Base-by-base conservation (phyloP, 2,329 filamentous ascomycete species). In the Xylariaceae sp. region DNA sequence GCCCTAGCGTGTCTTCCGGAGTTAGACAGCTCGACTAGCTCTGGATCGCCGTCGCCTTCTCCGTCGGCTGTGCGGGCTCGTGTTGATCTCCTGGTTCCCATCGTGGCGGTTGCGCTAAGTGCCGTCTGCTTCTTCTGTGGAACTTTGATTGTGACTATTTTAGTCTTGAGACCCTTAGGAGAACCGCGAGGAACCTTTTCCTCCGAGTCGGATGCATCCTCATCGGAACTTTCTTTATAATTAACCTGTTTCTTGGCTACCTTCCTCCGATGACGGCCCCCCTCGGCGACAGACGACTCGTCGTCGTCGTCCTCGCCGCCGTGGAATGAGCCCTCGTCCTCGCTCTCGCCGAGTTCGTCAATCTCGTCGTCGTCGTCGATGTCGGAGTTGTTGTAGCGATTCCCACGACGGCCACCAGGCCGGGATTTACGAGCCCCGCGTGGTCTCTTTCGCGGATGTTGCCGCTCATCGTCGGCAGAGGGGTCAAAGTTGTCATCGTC, bases 401-500 rank as follows among this genome's bases (percentile, higher is more conserved):
- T 45, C 45, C 47, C 53, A 41, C 60, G 61, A 49, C 61, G 60
- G 48, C 58, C 55, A 46, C 62, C 50, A 9, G 58, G 46, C 39
- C 62, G 68, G 36, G 54, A 45, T 35, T 65, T 60, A 46, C 67
- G 69, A 5, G 71, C 66, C 30, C 71, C 64, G 19, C 72, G 71
- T 5, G 69, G 60, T 47, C 73, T 75, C 56, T 73, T 77, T 47
- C 57, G 60, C 14, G 60, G 57, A 42, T 58, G 62, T 18, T 58
- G 32, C 2, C 52, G 52, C 22, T 68, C 71, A 57, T 76, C 73
- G 19, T 56, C 49, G 18, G 65, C 62, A 14, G 67, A 64, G 14
- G 82, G 82, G 50, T 83, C 77, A 60, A 86, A 86, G 64, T 84
- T 84, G 56, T 82, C 81, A 62, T 86, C 83, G 44, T 82, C 77